Base-by-base conservation (phyloP, 169 alveolate species). In the Neospora caninum region DNA sequence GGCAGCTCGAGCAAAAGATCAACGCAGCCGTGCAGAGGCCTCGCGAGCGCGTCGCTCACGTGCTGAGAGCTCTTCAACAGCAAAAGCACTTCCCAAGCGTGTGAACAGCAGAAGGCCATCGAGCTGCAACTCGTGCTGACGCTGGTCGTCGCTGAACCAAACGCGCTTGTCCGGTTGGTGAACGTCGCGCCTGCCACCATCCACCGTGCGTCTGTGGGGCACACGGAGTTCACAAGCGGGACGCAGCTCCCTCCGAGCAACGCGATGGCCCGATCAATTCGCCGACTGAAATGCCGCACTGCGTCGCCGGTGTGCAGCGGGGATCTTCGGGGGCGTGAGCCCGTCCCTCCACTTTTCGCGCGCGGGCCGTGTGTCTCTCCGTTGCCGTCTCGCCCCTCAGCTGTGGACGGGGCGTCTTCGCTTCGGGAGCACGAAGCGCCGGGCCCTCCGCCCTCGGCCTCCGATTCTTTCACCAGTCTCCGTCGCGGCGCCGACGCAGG, bases 161-260 rank as follows among this genome's bases (percentile, higher is more conserved):
- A 82, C 22, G 43, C 64, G 43, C 84, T 73, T 9, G 45, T 31
- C 42, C 89, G 89, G 38, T 38, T 42, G 36, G 89, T 43, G 36
- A 82, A 82, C 41, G 89, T 41, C 67, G 89, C 89, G 20, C 89
- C 89, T 82, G 89, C 0, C 2, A 82, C 64, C 89, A 82, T 82
- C 89, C 89, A 82, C 58, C 64, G 89, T 18, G 89, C 89, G 64
- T 82, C 89, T 22, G 89, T 42, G n/a, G 89, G 89, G 89, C 89
- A 41, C 67, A 25, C 41, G 13, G 38, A 41, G 89, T 82, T 82
- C 41, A 82, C n/a, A 10, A 82, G 25, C 27, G 89, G 89, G 38
- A 82, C 89, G 67, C 89, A 82, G 89, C 89, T 41, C 36, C 67
- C 89, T 22, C 89, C 89, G 0, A 82, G 41, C 69, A 41, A 27